A percentile compares a stretch with the other conserved stretches of the same genome.
These are phyloP conservation scores for Phoenix roebelenii DNA, from an alignment of 176 grass and related monocot species.

Conservation along the genomic window DNA sequence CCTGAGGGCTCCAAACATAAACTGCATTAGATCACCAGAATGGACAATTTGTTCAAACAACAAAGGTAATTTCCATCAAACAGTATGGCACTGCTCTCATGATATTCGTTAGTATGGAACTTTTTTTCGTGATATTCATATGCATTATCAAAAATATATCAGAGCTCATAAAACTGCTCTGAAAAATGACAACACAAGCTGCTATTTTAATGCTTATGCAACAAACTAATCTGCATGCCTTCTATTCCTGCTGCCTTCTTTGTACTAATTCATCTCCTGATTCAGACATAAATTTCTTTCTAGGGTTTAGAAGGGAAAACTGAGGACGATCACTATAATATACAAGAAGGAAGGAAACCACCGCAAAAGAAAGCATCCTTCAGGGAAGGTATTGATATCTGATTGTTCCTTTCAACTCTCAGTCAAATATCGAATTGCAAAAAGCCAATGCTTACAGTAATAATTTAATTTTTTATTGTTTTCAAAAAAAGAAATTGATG, in stretches of 20 bases:
- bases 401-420: not conserved
- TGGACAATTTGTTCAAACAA: slow-evolving; percentile 18
- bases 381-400: slow-evolving; percentile 19
- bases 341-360: not conserved
- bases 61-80: slow-evolving; percentile 11
- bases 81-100: no score
- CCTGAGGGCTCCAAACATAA: not conserved
- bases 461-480: no score
- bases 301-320: slow-evolving; percentile 25
- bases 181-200: no score
- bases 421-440: not conserved
- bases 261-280: not conserved
- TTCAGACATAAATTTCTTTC: slow-evolving; percentile 8
- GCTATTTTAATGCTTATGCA: slow-evolving; percentile 1
- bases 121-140: no score
- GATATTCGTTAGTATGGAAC: no score
- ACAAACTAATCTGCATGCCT: slow-evolving; percentile 2
- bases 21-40: not conserved
- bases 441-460: not conserved
- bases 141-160: no score
- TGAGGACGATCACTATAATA: slow-evolving; percentile 2
- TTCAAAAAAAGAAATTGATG: no score
- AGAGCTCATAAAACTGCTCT: no score
- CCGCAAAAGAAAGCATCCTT: slow-evolving; percentile 15
- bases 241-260: not conserved